Base-by-base conservation (phyloP, 2,329 filamentous ascomycete genomes). In the Sporothrix pallida region DNA sequence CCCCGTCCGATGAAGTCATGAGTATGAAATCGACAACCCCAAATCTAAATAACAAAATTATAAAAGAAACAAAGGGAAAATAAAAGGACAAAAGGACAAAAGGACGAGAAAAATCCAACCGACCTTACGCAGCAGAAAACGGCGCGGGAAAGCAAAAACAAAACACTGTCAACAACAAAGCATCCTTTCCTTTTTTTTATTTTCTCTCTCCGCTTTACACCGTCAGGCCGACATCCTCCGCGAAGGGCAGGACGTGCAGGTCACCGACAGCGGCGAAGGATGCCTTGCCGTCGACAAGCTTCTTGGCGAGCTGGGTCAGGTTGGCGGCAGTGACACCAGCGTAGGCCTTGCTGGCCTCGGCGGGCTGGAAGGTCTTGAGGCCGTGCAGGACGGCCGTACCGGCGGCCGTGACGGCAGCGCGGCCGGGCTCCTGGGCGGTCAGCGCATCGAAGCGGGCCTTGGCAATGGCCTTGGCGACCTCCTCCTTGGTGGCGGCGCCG, bases 401-500 rank as follows among this genome's bases (percentile, higher is more conserved):
- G 77, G 94, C 95, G 76, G 93, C 88, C 80, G 97, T 90, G 75
- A 98, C 86, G 78, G 93, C 93, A 73, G 91, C 88, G 78, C 91
- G 88, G 76, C 93, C 89, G 79, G 91, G 90, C 85, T 98, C 92
- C 78, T 91, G 92, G 77, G 90, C 88, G 80, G 97, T 93, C 72
- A 98, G 87, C 77, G 94, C 92, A 82, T 92, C 91, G 85, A 97
- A 99, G 85, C 97, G 98, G 80, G 96, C 96, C 80, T 93, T 91
- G 75, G 95, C 94, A 81, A 95, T 98, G 80, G 96, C 96, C 80
- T 93, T 91, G 75, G 95, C 93, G 81, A 95, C 89, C 70, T 96
- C 92, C 83, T 99, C 96, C 81, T 92, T 91, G 83, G 87, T 89
- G 78, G 96, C 87, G 72, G 91, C 86, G 77, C 93, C 93, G 72